Evolutionary conservation across 345 rosid species (phyloP).

Genomic region (Firmiana major): DNA sequence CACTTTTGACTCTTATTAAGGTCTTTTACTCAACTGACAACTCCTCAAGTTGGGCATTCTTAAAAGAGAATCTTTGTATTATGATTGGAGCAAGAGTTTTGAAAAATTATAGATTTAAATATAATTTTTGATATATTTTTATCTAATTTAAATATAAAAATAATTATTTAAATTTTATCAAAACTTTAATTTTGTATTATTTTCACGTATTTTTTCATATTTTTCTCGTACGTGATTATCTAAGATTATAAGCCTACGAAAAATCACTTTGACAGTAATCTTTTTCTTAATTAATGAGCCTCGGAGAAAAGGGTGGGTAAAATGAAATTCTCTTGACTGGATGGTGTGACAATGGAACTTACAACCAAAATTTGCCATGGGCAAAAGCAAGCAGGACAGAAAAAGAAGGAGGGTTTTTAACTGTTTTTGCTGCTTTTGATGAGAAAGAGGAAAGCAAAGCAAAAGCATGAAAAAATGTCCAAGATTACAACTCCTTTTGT

Average conservation of each 20-base stretch:
- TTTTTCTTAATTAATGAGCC: background rate
- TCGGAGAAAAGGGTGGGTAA: background rate
- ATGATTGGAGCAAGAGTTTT: no score
- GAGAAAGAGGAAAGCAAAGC: constrained; percentile 27
- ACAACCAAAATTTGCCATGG: background rate
- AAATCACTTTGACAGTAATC: no score
- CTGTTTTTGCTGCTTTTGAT: background rate
- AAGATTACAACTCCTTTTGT: constrained; percentile 31
- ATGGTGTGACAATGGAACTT: background rate
- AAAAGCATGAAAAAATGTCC: constrained; percentile 27
- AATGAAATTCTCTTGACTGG: background rate
- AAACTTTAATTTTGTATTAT: no score
- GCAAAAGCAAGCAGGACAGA: background rate
- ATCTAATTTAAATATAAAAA: no score
- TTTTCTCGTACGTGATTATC: no score
- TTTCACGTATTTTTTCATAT: no score
- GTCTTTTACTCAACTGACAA: background rate
- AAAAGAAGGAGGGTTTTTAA: background rate
- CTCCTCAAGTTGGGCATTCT: no score
- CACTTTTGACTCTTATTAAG: background rate
- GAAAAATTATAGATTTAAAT: no score
- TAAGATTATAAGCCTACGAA: no score
- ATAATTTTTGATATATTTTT: no score
- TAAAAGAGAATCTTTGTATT: no score
- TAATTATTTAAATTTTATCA: no score